These are phyloP conservation scores for Dictyophora rubrovolvata DNA, from an alignment of 768 basidiomycete genomes.

Conservation along the genomic window DNA sequence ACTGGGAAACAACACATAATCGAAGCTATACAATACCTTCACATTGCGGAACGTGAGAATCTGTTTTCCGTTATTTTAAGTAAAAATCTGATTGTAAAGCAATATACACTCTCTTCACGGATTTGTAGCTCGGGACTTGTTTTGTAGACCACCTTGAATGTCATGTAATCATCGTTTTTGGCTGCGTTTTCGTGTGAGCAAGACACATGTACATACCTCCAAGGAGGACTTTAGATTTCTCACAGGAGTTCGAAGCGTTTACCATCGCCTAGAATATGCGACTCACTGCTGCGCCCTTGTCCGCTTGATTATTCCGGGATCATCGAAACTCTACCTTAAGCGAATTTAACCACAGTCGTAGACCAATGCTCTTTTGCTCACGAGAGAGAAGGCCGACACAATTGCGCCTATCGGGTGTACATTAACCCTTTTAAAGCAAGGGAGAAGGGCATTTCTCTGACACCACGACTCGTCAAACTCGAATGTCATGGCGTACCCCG, in stretches of 20 bases:
- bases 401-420: not conserved
- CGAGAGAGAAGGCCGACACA: not conserved
- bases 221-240: not conserved
- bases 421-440: not conserved
- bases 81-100: too few relatives aligned
- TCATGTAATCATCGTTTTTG: not conserved
- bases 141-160: too few relatives aligned
- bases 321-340: not conserved
- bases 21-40: too few relatives aligned
- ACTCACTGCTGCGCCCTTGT: not conserved
- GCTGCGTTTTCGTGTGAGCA: too few relatives aligned
- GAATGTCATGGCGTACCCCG: slow-evolving; percentile 1
- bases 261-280: not conserved
- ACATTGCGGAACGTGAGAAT: too few relatives aligned
- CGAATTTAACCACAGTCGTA: not conserved
- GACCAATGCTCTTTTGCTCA: not conserved
- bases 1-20: too few relatives aligned
- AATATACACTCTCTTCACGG: too few relatives aligned
- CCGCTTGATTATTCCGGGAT: not conserved
- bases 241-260: not conserved
- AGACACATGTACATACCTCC: not conserved
- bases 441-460: not conserved
- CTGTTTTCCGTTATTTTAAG: too few relatives aligned
- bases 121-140: too few relatives aligned
- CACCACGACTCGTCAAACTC: not conserved